A percentile compares a stretch with the other conserved stretches of the same genome.
phyloP scores from a whole-genome alignment of 345 rosid species.

The Moricandia moricandioides region DNA sequence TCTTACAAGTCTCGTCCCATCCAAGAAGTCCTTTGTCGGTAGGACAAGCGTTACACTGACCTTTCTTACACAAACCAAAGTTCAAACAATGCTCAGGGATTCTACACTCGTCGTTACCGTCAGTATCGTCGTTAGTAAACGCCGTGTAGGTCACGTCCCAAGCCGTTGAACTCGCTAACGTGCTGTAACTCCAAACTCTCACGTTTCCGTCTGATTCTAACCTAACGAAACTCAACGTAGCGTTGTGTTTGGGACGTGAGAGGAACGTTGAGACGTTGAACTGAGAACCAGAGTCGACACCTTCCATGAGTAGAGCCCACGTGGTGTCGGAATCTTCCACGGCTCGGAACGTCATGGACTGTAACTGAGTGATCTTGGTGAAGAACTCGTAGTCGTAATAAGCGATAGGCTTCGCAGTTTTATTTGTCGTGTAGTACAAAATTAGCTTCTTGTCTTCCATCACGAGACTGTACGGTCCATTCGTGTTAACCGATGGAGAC shows the following conservation, averaged over 20 bases:
- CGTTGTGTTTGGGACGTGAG: background rate
- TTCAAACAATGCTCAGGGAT: conserved; percentile 31
- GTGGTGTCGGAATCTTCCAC: conserved; percentile 19
- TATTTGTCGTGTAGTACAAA: background rate
- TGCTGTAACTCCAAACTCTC: background rate
- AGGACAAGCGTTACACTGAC: conserved; percentile 41
- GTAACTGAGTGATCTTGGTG: background rate
- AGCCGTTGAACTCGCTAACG: background rate
- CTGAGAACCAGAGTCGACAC: background rate
- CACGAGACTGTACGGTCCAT: background rate
- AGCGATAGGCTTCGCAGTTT: background rate
- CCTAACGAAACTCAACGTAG: background rate
- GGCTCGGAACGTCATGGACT: conserved; percentile 1
- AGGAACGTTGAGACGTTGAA: background rate
- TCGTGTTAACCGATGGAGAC: background rate
- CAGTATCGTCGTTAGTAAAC: conserved; percentile 2
- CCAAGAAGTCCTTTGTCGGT: conserved; percentile 39
- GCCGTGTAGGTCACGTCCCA: conserved; percentile 36
- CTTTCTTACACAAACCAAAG: conserved; percentile 37
- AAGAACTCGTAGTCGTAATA: background rate
- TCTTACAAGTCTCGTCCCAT: conserved; percentile 46
- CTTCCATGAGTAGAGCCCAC: conserved; percentile 21
- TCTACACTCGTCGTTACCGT: conserved; percentile 37
- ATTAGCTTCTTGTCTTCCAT: background rate
- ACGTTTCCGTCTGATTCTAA: background rate